Conservation (phyloP, 2,329 filamentous ascomycete genomes). For the Raffaelea ambrosiae region DNA sequence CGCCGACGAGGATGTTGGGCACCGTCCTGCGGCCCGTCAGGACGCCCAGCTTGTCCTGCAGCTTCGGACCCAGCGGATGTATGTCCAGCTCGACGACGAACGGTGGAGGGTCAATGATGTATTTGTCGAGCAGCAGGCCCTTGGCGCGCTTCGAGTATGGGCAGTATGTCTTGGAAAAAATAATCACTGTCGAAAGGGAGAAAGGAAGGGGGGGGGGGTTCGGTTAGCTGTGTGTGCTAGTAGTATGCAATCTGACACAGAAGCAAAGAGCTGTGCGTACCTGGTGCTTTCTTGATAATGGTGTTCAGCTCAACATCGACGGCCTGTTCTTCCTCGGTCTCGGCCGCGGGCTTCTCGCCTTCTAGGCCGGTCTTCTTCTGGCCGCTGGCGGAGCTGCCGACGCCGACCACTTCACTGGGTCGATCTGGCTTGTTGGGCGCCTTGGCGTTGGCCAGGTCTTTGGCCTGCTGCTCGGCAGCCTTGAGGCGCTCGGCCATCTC, state of each 20-base stretch:
- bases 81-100: slow-evolving; percentile 86
- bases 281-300: slow-evolving; percentile 77
- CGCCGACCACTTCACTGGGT: slow-evolving; percentile 48
- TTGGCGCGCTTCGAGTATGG: slow-evolving; percentile 82
- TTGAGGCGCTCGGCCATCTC: slow-evolving; percentile 54
- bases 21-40: slow-evolving; percentile 79
- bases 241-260: too few species aligned
- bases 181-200: slow-evolving; percentile 55
- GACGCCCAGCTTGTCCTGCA: slow-evolving; percentile 64
- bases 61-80: slow-evolving; percentile 61
- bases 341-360: slow-evolving; percentile 40
- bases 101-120: slow-evolving; percentile 72
- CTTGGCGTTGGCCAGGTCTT: slow-evolving; percentile 61
- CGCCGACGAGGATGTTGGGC: slow-evolving; percentile 84
- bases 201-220: not conserved
- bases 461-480: slow-evolving; percentile 60
- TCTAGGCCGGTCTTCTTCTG: slow-evolving; percentile 30
- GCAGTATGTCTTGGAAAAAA: slow-evolving; percentile 95
- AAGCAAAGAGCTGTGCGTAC: slow-evolving; percentile 38
- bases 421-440: slow-evolving; percentile 50
- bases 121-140: slow-evolving; percentile 71
- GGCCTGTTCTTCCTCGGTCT: slow-evolving; percentile 52
- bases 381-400: slow-evolving; percentile 48
- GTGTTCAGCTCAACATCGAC: slow-evolving; percentile 63
- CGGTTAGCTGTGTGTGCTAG: too few species aligned